A percentile compares a stretch with the other conserved stretches of the same genome.
These are phyloP conservation scores for Tylopilus felleus DNA, from an alignment of 768 basidiomycete genomes.

Conservation along the genomic window DNA sequence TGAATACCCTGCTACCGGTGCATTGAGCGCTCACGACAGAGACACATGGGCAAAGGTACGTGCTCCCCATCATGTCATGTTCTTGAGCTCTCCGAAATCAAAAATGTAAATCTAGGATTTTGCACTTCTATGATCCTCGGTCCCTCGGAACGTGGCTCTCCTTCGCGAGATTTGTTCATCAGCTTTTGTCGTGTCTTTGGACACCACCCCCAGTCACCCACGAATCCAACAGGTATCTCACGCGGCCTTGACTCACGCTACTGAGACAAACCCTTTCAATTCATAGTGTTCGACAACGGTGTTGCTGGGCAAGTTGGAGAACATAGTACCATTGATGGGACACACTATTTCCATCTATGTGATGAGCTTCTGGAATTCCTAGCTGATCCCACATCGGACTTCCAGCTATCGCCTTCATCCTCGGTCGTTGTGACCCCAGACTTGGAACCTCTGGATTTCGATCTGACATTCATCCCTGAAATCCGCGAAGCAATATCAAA, in stretches of 20 bases:
- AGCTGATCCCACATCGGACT: conserved; percentile 64
- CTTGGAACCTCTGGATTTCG: conserved; percentile 61
- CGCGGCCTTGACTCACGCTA: conserved; percentile 69
- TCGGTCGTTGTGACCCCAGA: conserved; percentile 32
- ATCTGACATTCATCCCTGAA: conserved; percentile 41
- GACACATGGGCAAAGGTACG: conserved; percentile 86
- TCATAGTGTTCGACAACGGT: conserved; percentile 81
- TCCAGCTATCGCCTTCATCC: conserved; percentile 38
- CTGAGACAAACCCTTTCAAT: conserved; percentile 88
- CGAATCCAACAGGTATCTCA: conserved; percentile 25
- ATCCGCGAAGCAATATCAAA: conserved; percentile 44
- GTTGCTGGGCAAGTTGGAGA: conserved; percentile 84
- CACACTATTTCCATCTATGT: conserved; percentile 70
- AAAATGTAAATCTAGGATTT: conserved; percentile 52
- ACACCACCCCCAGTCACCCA: conserved; percentile 35
- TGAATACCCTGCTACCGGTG: conserved; percentile 72
- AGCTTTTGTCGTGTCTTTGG: conserved; percentile 77
- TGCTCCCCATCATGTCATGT: background rate
- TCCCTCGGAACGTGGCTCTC: conserved; percentile 59
- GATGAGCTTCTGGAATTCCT: conserved; percentile 67
- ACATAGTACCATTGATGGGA: conserved; percentile 91
- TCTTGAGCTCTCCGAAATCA: background rate
- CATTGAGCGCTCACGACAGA: conserved; percentile 73
- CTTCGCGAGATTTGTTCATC: conserved; percentile 77
- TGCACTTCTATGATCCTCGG: conserved; percentile 52